phyloP scores from a whole-genome alignment of 805 yeast genomes.

The Saturnispora quitensis region DNA sequence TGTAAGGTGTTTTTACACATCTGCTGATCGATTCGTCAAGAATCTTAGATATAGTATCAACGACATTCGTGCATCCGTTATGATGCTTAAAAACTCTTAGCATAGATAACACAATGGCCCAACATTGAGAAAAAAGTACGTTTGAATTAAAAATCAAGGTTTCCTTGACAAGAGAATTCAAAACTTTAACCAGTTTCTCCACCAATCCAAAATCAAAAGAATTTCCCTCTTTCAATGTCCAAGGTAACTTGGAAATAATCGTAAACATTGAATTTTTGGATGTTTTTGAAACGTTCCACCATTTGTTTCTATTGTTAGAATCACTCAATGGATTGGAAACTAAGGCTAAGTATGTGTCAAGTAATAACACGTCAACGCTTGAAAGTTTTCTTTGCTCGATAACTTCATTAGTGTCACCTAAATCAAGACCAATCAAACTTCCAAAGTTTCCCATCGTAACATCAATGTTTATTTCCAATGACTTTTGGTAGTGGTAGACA shows the following conservation, averaged over 20 bases:
- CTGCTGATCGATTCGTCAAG: conserved; percentile 73
- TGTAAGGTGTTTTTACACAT: conserved; percentile 68
- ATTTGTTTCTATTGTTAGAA: conserved; percentile 36
- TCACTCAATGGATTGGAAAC: conserved; percentile 33
- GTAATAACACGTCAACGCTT: conserved; percentile 47
- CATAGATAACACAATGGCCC: conserved; percentile 42
- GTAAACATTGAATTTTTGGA: conserved; percentile 56
- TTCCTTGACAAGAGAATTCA: conserved; percentile 39
- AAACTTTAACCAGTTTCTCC: conserved; percentile 38
- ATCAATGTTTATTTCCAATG: conserved; percentile 15
- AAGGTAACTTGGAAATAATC: conserved; percentile 45
- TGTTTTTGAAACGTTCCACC: conserved; percentile 59
- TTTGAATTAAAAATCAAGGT: conserved; percentile 43
- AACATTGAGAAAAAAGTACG: conserved; percentile 44
- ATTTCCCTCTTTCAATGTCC: conserved; percentile 13
- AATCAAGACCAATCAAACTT: conserved; percentile 12
- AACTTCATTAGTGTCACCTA: conserved; percentile 22
- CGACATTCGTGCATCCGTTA: conserved; percentile 10
- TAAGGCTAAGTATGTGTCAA: conserved; percentile 53
- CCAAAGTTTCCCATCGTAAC: conserved; percentile 14
- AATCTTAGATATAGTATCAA: conserved; percentile 44
- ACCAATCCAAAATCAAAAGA: conserved; percentile 14
- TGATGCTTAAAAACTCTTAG: conserved; percentile 20
- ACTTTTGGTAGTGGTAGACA: conserved; percentile 19
- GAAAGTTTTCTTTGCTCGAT: conserved; percentile 20